phyloP scores from a whole-genome alignment of 176 grass and related monocot species.

The Chrysopogon serrulatus region DNA sequence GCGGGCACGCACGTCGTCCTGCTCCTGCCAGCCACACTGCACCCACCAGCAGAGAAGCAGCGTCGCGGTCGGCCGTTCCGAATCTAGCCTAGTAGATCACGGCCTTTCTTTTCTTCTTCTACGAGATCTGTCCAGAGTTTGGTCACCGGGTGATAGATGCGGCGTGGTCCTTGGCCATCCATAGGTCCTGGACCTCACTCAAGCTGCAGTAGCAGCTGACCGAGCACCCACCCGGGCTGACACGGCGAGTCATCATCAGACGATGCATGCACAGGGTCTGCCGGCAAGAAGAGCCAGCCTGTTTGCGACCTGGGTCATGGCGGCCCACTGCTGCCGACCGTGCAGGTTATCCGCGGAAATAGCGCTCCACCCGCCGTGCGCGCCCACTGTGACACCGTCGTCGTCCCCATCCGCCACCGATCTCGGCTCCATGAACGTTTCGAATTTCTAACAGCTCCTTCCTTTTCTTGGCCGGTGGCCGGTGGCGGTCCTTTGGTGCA shows the following conservation, averaged over 20 bases:
- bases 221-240: neutral
- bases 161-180: neutral
- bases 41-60: too few species aligned
- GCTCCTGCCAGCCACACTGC: too few species aligned
- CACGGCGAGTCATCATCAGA: neutral
- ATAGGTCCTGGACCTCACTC: neutral
- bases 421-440: neutral
- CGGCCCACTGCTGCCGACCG: neutral
- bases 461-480: neutral
- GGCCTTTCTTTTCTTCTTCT: neutral
- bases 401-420: neutral
- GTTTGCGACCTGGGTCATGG: neutral
- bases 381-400: neutral
- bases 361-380: neutral
- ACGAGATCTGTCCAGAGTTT: neutral
- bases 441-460: neutral
- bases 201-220: neutral
- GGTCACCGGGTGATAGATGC: neutral
- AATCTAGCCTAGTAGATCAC: neutral
- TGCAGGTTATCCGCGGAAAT: neutral
- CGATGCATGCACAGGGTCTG: neutral
- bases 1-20: neutral
- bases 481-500: neutral
- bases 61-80: neutral
- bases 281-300: too few species aligned